Evolutionary conservation across 177 flowering plant species (phyloP).

Genomic region (Vitis hybrid): DNA sequence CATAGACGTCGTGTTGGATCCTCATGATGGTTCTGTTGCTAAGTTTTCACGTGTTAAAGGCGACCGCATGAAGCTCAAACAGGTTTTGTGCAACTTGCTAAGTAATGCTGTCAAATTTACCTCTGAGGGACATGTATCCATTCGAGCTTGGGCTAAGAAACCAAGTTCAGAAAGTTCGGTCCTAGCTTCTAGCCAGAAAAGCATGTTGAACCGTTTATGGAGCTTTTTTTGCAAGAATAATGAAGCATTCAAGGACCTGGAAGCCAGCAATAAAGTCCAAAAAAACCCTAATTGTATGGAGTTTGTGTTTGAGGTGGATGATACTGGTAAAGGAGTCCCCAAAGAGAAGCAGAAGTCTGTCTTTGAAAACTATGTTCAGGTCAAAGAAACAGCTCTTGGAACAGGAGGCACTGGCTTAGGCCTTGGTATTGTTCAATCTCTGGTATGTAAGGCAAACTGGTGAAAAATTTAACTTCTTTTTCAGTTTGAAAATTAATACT

Average conservation of each 20-base stretch:
- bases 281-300: constrained; percentile 49
- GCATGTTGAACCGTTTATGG: constrained; percentile 16
- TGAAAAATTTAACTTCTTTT: not conserved
- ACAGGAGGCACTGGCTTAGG: constrained; percentile 85
- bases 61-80: constrained; percentile 68
- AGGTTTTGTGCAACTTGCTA: constrained; percentile 62
- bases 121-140: constrained; percentile 54
- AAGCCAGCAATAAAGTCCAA: constrained; percentile 21
- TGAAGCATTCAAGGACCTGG: constrained; percentile 18
- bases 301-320: constrained; percentile 73
- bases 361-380: constrained; percentile 88
- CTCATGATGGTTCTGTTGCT: constrained; percentile 52
- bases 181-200: constrained; percentile 23
- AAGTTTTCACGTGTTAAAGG: constrained; percentile 58
- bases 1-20: constrained; percentile 74
- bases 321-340: constrained; percentile 87
- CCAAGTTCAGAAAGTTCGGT: constrained; percentile 33
- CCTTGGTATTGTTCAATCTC: constrained; percentile 83
- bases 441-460: constrained; percentile 43
- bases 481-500: too few species aligned
- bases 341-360: constrained; percentile 66
- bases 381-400: constrained; percentile 56
- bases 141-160: constrained; percentile 68
- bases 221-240: constrained; percentile 29
- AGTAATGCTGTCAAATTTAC: constrained; percentile 95